These are phyloP conservation scores for Plasmodium berghei DNA, from an alignment of 169 alveolate genomes.

Conservation along the genomic window DNA sequence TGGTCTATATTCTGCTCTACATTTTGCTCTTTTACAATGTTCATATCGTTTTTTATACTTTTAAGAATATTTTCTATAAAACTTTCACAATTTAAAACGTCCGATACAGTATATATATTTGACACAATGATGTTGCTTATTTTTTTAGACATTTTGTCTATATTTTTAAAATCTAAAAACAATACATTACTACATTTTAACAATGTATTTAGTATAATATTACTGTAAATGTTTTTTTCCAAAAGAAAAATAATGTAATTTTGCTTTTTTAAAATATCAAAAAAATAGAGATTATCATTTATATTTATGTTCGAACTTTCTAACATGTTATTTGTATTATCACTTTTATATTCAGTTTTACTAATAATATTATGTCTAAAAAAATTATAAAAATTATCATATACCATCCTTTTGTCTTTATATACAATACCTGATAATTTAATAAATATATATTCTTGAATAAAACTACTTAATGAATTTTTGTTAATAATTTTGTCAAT, in stretches of 20 bases:
- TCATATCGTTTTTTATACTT: too few relatives aligned
- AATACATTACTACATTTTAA: conserved; percentile 9
- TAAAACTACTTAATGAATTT: conserved; percentile 1
- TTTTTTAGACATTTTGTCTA: not conserved
- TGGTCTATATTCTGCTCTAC: not conserved
- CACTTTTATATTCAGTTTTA: not conserved
- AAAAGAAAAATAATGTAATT: conserved; percentile 7
- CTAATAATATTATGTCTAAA: not conserved
- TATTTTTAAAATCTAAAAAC: conserved; percentile 12
- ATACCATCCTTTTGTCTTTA: not conserved
- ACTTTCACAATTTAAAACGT: not conserved
- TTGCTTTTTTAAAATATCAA: conserved; percentile 1
- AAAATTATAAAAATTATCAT: conserved; percentile 25
- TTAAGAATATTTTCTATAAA: conserved; percentile 5
- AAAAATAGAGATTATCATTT: conserved; percentile 9
- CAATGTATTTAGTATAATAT: conserved; percentile 8
- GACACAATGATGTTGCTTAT: conserved; percentile 16
- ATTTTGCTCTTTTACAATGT: too few relatives aligned
- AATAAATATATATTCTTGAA: conserved; percentile 7
- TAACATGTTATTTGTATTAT: not conserved
- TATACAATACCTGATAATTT: conserved; percentile 1
- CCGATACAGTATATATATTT: conserved; percentile 14
- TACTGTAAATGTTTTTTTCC: conserved; percentile 30
- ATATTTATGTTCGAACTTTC: not conserved
- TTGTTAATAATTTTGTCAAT: conserved; percentile 30